These are phyloP conservation scores for Rhizophlyctis rosea DNA, from an alignment of 192 early-diverging fungal species.

Conservation along the genomic window DNA sequence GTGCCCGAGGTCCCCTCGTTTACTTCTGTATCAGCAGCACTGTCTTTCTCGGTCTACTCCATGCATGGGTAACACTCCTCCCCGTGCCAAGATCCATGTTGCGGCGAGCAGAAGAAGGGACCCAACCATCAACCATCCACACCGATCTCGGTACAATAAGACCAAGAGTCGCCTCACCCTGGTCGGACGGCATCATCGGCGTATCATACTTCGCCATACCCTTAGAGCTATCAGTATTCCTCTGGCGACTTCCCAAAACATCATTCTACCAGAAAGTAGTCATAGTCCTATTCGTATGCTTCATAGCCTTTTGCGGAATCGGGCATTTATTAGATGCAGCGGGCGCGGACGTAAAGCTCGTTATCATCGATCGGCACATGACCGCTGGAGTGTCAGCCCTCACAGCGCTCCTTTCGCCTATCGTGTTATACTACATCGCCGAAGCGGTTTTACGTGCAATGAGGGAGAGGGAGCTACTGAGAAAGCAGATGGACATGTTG, in stretches of 20 bases:
- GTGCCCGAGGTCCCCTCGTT: too few species aligned
- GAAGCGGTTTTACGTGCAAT: neutral
- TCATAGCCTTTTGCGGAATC: conserved; percentile 19
- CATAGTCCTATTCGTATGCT: conserved; percentile 12
- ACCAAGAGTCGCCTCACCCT: neutral
- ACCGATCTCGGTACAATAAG: too few species aligned
- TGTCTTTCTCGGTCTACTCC: too few species aligned
- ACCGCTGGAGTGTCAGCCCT: conserved; percentile 16
- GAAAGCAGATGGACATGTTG: conserved; percentile 13
- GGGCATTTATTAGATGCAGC: conserved; percentile 14
- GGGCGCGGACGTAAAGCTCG: neutral
- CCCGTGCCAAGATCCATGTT: too few species aligned
- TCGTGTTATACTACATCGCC: conserved; percentile 10
- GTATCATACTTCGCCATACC: conserved; percentile 23
- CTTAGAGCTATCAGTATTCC: conserved; percentile 19
- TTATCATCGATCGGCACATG: neutral
- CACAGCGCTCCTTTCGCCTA: conserved; percentile 8
- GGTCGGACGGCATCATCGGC: conserved; percentile 10
- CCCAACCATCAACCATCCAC: too few species aligned
- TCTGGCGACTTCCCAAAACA: conserved; percentile 5
- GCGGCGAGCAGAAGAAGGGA: too few species aligned
- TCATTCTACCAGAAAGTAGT: conserved; percentile 15
- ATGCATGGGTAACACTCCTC: too few species aligned
- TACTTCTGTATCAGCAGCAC: too few species aligned
- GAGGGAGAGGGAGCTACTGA: conserved; percentile 8